Conservation (phyloP, 345 rosid species). For the Sonneratia alba region DNA sequence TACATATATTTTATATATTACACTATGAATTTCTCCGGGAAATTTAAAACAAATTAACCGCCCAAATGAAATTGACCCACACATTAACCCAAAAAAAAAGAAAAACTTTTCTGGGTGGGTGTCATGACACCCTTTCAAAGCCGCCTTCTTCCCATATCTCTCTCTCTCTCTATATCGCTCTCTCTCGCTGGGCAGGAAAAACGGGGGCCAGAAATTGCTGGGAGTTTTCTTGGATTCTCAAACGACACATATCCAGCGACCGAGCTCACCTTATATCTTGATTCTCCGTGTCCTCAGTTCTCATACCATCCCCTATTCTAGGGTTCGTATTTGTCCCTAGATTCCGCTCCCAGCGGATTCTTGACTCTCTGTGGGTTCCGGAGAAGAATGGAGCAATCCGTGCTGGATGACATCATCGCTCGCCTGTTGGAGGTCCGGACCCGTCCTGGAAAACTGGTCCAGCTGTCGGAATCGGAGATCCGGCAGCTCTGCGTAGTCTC, state of each 20-base stretch:
- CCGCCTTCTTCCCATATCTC: neutral
- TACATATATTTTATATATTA: too few species aligned
- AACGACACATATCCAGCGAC: neutral
- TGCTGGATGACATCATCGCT: constrained; percentile 55
- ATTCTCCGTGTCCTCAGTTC: neutral
- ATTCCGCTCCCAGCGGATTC: neutral
- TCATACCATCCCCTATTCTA: neutral
- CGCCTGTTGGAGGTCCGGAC: constrained; percentile 52
- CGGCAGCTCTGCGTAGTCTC: constrained; percentile 47
- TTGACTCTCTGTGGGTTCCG: neutral
- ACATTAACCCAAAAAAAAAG: too few species aligned
- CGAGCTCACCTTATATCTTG: neutral
- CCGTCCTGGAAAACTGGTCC: constrained; percentile 66
- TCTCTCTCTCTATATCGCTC: too few species aligned
- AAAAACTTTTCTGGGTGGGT: too few species aligned
- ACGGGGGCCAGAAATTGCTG: neutral
- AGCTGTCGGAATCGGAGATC: constrained; percentile 68
- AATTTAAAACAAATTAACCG: neutral
- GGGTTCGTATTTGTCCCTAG: neutral
- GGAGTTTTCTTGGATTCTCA: neutral
- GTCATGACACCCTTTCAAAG: too few species aligned
- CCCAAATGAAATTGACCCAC: neutral
- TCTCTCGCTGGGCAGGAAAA: neutral
- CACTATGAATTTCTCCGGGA: too few species aligned
- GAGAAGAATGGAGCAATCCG: constrained; percentile 40